These are phyloP conservation scores for Crithidia mellificae DNA, from an alignment of 208 protist genomes.

Conservation along the genomic window DNA sequence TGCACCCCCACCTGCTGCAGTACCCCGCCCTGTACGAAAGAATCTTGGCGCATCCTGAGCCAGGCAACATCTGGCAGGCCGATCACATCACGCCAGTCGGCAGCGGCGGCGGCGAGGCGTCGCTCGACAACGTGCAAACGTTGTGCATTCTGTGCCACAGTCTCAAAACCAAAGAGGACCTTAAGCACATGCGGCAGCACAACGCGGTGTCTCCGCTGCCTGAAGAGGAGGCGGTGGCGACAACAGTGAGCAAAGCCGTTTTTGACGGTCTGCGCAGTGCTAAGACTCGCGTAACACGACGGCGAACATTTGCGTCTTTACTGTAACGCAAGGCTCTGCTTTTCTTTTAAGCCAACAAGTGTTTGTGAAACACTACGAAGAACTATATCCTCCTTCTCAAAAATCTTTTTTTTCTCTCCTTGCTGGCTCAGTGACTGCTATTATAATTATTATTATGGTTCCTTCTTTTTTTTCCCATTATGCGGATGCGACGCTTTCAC, in stretches of 20 bases:
- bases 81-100: conserved; percentile 78
- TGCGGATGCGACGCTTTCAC: too few relatives aligned
- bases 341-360: background rate
- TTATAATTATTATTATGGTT: too few relatives aligned
- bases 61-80: conserved; percentile 81
- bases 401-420: too few relatives aligned
- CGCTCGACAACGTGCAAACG: conserved; percentile 78
- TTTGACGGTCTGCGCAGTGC: too few relatives aligned
- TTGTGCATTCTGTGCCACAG: conserved; percentile 82
- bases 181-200: conserved; percentile 21
- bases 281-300: conserved; percentile 9
- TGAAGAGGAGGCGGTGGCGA: background rate
- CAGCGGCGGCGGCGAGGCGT: conserved; percentile 62
- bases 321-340: background rate
- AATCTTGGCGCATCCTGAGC: conserved; percentile 51
- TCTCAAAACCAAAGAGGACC: conserved; percentile 64
- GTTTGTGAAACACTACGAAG: too few relatives aligned
- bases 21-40: conserved; percentile 52
- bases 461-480: too few relatives aligned
- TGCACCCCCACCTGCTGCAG: conserved; percentile 66
- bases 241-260: conserved; percentile 3
- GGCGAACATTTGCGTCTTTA: background rate
- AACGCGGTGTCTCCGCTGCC: background rate
- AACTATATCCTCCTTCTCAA: too few relatives aligned
- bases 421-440: too few relatives aligned